Evolutionary conservation across 2,329 filamentous ascomycete genomes (phyloP).

Genomic region (Pseudogymnoascus sp.): DNA sequence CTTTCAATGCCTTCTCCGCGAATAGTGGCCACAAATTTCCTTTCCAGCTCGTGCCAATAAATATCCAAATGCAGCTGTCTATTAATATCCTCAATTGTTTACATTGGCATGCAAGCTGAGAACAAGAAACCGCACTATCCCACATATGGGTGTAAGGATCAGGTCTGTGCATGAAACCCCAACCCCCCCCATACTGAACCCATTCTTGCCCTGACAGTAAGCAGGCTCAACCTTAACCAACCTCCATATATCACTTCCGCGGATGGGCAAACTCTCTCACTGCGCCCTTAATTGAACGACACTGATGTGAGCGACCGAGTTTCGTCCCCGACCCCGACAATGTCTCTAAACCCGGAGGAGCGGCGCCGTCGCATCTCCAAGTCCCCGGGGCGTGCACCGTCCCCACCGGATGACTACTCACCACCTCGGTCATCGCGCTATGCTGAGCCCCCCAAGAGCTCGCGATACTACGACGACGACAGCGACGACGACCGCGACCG

Average conservation of each 20-base stretch:
- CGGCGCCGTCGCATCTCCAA: not conserved
- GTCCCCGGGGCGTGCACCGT: not conserved
- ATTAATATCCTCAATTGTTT: conserved; percentile 2
- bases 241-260: conserved; percentile 1
- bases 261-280: not conserved
- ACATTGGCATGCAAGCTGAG: conserved; percentile 5
- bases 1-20: not conserved
- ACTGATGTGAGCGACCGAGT: conserved; percentile 1
- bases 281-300: conserved; percentile 3
- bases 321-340: conserved; percentile 5
- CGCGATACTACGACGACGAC: conserved; percentile 3
- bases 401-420: conserved; percentile 2
- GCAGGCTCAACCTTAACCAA: conserved; percentile 3
- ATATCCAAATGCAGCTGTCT: not conserved
- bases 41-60: not conserved
- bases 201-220: conserved; percentile 7
- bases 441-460: not conserved
- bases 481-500: not conserved
- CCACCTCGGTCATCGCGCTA: not conserved
- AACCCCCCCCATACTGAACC: conserved; percentile 9
- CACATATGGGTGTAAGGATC: conserved; percentile 8
- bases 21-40: not conserved
- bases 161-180: conserved; percentile 9
- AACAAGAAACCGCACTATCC: conserved; percentile 1
- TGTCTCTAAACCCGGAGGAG: conserved; percentile 6